Evolutionary conservation across 495 filamentous ascomycete genomes (phyloP).

Genomic region (Pyrenula massariospora): DNA sequence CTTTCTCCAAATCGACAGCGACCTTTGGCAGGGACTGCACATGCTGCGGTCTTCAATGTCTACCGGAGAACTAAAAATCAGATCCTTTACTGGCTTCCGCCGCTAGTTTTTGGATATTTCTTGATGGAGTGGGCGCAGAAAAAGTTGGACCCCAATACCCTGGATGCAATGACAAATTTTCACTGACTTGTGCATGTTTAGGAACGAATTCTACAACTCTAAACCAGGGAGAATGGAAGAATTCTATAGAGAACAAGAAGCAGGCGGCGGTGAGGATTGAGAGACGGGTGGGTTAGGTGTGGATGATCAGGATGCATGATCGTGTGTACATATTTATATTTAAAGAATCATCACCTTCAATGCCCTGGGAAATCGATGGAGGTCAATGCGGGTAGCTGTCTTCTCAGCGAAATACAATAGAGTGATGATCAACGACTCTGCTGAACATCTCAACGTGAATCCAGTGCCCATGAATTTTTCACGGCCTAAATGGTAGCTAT

Average conservation of each 20-base stretch:
- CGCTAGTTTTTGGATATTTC: conserved; percentile 62
- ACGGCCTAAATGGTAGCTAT: too few relatives aligned
- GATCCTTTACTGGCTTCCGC: conserved; percentile 73
- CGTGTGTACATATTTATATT: too few relatives aligned
- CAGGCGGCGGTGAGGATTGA: background rate
- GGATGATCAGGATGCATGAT: too few relatives aligned
- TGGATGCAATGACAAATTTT: conserved; percentile 2
- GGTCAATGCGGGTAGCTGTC: too few relatives aligned
- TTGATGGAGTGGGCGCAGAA: conserved; percentile 78
- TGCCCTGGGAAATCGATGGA: too few relatives aligned
- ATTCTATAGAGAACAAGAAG: background rate
- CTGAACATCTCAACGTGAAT: too few relatives aligned
- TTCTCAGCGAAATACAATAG: too few relatives aligned
- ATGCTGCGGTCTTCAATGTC: conserved; percentile 55
- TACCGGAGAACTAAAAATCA: conserved; percentile 50
- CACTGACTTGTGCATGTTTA: too few relatives aligned
- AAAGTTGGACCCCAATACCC: conserved; percentile 34
- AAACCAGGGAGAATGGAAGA: conserved; percentile 59
- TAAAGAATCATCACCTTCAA: too few relatives aligned
- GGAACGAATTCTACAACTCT: conserved; percentile 87
- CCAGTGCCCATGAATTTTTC: too few relatives aligned
- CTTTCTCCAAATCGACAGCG: conserved; percentile 54
- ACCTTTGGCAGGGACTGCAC: conserved; percentile 46
- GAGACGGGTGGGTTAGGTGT: too few relatives aligned
- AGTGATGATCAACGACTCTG: too few relatives aligned